Conservation (phyloP, 192 early-diverging fungal species). For the Rhizophlyctis rosea region DNA sequence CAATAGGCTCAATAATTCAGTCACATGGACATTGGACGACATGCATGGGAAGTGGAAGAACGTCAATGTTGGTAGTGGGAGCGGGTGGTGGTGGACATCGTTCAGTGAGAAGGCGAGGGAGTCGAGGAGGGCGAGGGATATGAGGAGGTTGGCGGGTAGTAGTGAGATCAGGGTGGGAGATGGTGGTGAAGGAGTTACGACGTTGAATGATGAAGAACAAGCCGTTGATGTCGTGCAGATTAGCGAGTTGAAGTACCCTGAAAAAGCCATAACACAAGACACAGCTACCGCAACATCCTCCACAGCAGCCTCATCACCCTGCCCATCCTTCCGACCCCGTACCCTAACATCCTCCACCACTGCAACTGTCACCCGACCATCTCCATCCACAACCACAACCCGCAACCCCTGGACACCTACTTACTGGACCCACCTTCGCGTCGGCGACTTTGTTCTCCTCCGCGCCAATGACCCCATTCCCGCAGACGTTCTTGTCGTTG, state of each 20-base stretch:
- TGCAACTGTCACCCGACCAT: not conserved
- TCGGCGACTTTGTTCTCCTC: constrained; percentile 86
- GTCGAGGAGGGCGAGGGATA: not conserved
- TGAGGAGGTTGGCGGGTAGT: not conserved
- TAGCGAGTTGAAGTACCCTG: not conserved
- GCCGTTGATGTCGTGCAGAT: too few species aligned
- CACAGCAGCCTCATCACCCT: too few species aligned
- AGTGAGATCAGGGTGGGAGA: too few species aligned
- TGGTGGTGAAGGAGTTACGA: too few species aligned
- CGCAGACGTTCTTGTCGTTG: constrained; percentile 78
- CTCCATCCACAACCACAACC: not conserved
- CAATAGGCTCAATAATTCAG: constrained; percentile 72
- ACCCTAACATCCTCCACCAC: too few species aligned
- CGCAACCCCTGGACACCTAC: constrained; percentile 50
- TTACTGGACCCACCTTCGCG: constrained; percentile 77
- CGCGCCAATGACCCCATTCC: constrained; percentile 78
- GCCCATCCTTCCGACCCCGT: too few species aligned
- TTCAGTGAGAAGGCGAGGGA: too few species aligned
- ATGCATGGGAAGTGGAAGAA: constrained; percentile 58
- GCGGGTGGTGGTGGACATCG: too few species aligned
- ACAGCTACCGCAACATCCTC: too few species aligned
- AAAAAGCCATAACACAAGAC: too few species aligned
- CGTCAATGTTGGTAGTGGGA: constrained; percentile 29
- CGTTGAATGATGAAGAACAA: too few species aligned
- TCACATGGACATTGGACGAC: constrained; percentile 44